Evolutionary conservation across 78 protist species (phyloP), one percentile per base, ranked within the genome.

Genomic region (Cavenderia fasciculata): DNA sequence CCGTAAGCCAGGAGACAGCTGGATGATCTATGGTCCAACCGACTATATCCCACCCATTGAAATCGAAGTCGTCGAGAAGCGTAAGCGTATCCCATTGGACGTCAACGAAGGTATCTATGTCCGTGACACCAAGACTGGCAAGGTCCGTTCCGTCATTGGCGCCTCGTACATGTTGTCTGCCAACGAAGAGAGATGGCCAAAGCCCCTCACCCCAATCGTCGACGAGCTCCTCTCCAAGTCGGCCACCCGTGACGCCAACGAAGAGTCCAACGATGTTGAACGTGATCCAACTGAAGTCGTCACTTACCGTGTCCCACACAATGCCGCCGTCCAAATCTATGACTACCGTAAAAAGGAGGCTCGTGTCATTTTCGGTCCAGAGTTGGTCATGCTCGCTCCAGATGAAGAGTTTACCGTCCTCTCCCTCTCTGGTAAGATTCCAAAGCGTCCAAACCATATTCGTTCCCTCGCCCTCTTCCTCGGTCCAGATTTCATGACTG

Each of bases 401-500:
- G 98, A 96, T 61, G 98, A 97, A 94, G 93, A 94, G 59, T 95
- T 97, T 76, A 96, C 97, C n/a, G 84, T 78, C 59, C 84, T 97
- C 34, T 78, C 92, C 21, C 87, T 97, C 47, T 87, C 96, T 31
- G 99, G 97, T 49, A 98, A 92, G 78, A 96, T 92, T 91, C 99
- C 99, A 54, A 97, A 97, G 96, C 34, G 84, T 41, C 97, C 98
- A 49, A 85, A 97, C 88, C 86, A 43, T 29, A 96, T 97, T 86
- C 38, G 69, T 62, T 31, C 97, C 27, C 71, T 96, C 19, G 62
- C 85, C 65, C 93, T 97, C 34, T 87, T 56, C 46, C 85, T 97
- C 31, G 99, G 99, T 49, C 99, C 99, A 31, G 98, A 95, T 94
- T 97, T 97, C 44, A 85, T 72, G 92, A 96, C 98, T 4, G 99